Evolutionary conservation across 257 asterid species (phyloP).

Genomic region (Solanum chiquidenum): DNA sequence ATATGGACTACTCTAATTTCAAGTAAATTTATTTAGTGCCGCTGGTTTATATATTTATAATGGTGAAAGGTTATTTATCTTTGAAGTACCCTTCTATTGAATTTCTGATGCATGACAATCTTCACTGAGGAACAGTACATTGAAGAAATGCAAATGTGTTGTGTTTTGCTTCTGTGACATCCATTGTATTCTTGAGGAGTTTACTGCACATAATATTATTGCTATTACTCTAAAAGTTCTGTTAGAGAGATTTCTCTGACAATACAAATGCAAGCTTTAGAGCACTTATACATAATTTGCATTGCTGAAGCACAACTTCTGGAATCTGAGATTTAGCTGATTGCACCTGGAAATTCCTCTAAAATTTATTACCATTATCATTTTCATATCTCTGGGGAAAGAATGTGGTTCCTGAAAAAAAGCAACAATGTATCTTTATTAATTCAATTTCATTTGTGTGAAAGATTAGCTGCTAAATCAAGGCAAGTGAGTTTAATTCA

Average conservation of each 20-base stretch:
- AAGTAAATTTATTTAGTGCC: not conserved
- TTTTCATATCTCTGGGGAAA: not conserved
- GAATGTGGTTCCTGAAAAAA: not conserved
- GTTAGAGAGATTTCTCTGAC: not conserved
- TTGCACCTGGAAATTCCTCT: not conserved
- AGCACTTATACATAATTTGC: not conserved
- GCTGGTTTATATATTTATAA: not conserved
- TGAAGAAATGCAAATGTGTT: not conserved
- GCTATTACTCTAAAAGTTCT: not conserved
- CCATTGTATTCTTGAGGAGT: not conserved
- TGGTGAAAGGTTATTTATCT: not conserved
- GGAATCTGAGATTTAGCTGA: not conserved
- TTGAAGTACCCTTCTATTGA: not conserved
- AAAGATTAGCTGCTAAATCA: not conserved
- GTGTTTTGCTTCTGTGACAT: not conserved
- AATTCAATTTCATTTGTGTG: not conserved
- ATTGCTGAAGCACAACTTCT: not conserved
- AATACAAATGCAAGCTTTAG: not conserved
- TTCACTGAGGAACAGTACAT: not conserved
- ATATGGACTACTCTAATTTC: not conserved
- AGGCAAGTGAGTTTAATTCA: not conserved
- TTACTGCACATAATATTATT: not conserved
- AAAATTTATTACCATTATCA: not conserved
- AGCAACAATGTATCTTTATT: not conserved
- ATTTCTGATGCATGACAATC: not conserved